phyloP scores from a whole-genome alignment of 768 basidiomycete species.

The Auricularia auricula-judae region DNA sequence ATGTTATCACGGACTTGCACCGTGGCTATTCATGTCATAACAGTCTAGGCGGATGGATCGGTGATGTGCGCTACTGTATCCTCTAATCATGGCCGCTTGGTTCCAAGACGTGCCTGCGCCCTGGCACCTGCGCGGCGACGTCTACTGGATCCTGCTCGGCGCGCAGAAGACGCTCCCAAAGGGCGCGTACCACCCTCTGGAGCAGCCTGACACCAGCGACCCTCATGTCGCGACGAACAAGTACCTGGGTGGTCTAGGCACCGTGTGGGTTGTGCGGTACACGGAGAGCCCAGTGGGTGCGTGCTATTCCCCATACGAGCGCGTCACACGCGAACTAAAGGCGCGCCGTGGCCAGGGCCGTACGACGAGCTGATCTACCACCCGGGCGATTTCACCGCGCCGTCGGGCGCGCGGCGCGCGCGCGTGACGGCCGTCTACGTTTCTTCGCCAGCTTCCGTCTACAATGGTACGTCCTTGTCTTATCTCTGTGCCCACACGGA shows the following conservation, averaged over 20 bases:
- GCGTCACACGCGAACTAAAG: neutral
- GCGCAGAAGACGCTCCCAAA: neutral
- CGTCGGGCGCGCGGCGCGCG: neutral
- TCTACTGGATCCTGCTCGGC: neutral
- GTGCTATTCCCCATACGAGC: neutral
- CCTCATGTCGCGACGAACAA: neutral
- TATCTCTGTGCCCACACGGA: neutral
- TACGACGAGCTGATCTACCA: conserved; percentile 10
- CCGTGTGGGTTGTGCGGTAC: neutral
- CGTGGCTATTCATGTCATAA: too few relatives aligned
- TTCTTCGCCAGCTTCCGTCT: conserved; percentile 6
- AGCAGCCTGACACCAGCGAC: neutral
- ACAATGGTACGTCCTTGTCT: conserved; percentile 5
- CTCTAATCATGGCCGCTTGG: too few relatives aligned
- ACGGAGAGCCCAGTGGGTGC: neutral
- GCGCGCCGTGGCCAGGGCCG: neutral
- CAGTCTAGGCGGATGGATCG: too few relatives aligned
- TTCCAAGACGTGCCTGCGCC: neutral
- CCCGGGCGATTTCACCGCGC: conserved; percentile 7
- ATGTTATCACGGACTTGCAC: too few relatives aligned
- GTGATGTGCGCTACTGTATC: too few relatives aligned
- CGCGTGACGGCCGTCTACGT: conserved; percentile 8
- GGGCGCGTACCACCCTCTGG: neutral
- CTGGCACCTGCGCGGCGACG: neutral
- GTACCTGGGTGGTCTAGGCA: neutral